Conservation (phyloP, 1,139 yeast species). For the Taphrina wiesneri region DNA sequence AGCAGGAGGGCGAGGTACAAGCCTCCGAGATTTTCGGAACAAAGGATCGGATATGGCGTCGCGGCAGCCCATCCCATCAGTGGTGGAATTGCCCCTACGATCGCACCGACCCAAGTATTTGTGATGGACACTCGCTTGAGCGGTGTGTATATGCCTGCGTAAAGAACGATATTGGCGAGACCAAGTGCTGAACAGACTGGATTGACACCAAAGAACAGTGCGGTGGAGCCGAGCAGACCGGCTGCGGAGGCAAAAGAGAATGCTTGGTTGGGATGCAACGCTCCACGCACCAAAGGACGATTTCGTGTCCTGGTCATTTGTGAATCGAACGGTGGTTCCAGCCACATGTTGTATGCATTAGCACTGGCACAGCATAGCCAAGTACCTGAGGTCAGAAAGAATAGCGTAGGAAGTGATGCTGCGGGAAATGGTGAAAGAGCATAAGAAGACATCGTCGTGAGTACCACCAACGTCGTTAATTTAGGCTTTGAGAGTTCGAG, state of each 20-base stretch:
- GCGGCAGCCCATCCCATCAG: conserved; percentile 98
- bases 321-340: conserved; percentile 88
- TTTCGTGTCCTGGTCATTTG: conserved; percentile 85
- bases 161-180: conserved; percentile 70
- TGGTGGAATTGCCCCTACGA: conserved; percentile 98
- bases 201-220: conserved; percentile 78
- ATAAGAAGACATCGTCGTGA: conserved; percentile 89
- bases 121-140: conserved; percentile 78
- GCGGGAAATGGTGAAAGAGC: conserved; percentile 85
- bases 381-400: conserved; percentile 79
- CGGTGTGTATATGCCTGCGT: conserved; percentile 89
- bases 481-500: conserved; percentile 84
- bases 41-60: conserved; percentile 21
- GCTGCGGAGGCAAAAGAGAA: conserved; percentile 71
- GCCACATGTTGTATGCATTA: conserved; percentile 93
- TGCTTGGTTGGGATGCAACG: conserved; percentile 73
- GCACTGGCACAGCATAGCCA: conserved; percentile 90
- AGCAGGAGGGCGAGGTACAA: conserved; percentile 75
- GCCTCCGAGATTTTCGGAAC: conserved; percentile 40
- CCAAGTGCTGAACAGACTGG: conserved; percentile 65
- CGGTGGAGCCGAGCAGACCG: conserved; percentile 69
- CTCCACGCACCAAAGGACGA: conserved; percentile 88
- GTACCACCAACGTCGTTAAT: conserved; percentile 79
- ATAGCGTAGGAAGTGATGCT: conserved; percentile 61
- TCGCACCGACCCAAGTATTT: conserved; percentile 98